Evolutionary conservation across 2,329 filamentous ascomycete species (phyloP), one percentile per base, ranked within the genome.

Genomic region (Parafenestella ontariensis): DNA sequence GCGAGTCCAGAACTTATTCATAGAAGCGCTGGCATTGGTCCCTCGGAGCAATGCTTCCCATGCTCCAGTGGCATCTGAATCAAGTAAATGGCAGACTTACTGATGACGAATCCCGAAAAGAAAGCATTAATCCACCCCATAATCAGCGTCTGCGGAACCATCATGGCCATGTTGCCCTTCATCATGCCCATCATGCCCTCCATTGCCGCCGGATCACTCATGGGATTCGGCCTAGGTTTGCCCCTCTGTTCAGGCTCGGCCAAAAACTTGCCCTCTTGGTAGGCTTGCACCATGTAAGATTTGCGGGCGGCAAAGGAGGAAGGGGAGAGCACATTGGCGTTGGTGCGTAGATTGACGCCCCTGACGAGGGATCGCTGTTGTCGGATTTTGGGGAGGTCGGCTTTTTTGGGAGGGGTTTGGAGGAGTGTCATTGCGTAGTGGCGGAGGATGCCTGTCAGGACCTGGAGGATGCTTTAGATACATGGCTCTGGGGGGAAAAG

Each of bases 181-280:
- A 99, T 96, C 92, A 96, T 96, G 65, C 95, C 94, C 95, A 99
- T 99, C 95, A 99, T 99, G 65, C 93, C 94, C 74, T 99, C 96
- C 95, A 99, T 99, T 54, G 91, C 92, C 43, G 89, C 89, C 20
- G 96, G 96, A 76, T 99, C 95, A 10, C 89, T 91, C 86, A 99
- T 92, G 3, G 95, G 95, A 78, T 98, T 99, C 33, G 91, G 87
- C 18, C 92, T 89, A 3, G 92, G 89, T 78, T 97, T 91, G 47
- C 93, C 93, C 72, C 90, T 88, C 70, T 83, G 86, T 49, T 95
- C 91, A 1, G 92, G 93, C 60, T 96, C 91, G 74, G 96, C 97
- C 43, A 99, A 82, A 73, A 92, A 99, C 29, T 86, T 86, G 43
- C 96, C 95, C 21, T 87, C 89, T 76, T 97, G 91, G 79, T 89